These are phyloP conservation scores for Crepidotus variabilis DNA, from an alignment of 768 basidiomycete species.

Conservation along the genomic window DNA sequence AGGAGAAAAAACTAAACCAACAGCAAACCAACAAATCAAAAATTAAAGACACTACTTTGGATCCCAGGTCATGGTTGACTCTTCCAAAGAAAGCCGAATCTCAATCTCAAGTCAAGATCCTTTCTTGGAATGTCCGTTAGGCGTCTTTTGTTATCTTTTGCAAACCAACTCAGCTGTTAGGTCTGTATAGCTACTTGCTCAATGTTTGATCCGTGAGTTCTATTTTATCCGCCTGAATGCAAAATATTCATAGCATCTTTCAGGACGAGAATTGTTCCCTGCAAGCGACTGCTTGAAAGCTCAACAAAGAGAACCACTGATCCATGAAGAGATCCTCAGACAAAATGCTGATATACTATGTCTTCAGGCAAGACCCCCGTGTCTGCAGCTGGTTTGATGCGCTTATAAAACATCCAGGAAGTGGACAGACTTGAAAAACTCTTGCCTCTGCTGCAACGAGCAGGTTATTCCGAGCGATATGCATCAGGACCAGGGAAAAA, in stretches of 20 bases:
- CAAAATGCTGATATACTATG: slow-evolving; percentile 81
- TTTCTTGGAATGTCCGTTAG: slow-evolving; percentile 82
- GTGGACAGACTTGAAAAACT: slow-evolving; percentile 79
- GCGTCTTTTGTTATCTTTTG: slow-evolving; percentile 4
- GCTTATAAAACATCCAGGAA: slow-evolving; percentile 50
- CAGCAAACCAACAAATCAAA: not conserved
- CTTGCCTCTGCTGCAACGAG: slow-evolving; percentile 58
- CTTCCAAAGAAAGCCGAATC: not conserved
- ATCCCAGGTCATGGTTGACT: not conserved
- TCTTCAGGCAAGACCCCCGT: slow-evolving; percentile 59
- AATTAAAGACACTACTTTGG: not conserved
- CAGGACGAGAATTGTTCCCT: slow-evolving; percentile 80
- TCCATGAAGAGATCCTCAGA: slow-evolving; percentile 68
- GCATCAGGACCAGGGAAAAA: slow-evolving; percentile 71
- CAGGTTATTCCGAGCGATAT: slow-evolving; percentile 63
- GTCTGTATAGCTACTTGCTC: slow-evolving; percentile 61
- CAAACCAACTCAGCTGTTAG: slow-evolving; percentile 9
- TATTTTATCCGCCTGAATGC: not conserved
- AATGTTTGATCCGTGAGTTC: slow-evolving; percentile 70
- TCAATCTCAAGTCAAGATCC: slow-evolving; percentile 41
- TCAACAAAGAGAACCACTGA: slow-evolving; percentile 67
- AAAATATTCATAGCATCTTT: not conserved
- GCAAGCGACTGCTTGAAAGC: slow-evolving; percentile 83
- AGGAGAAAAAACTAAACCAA: not conserved
- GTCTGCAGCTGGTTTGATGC: not conserved